Evolutionary conservation across 2,329 filamentous ascomycete species (phyloP), one percentile per base, ranked within the genome.

Genomic region (Fusarium goolgardi): DNA sequence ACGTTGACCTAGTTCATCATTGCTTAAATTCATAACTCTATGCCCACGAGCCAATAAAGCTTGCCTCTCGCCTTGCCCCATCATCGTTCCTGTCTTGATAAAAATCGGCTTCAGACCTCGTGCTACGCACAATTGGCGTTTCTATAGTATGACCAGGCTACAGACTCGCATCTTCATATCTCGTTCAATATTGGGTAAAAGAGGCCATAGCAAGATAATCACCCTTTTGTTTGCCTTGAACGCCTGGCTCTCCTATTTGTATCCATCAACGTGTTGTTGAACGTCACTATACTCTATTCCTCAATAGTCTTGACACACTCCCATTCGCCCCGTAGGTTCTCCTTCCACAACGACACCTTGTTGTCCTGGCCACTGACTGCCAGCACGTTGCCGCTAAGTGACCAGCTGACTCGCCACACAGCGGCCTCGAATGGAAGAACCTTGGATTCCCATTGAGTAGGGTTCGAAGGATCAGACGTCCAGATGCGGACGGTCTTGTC

Each of bases 401-500:
- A 97, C 96, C 96, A 99, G 85, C 93, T 97, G 45, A 97, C 96
- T 57, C 96, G 90, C 96, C 96, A 99, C 61, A 97, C 87, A 46
- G 94, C 90, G 6, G 91, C 89, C 65, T 97, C 95, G 73, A 99
- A 97, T 74, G 90, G 88, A 69, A 99, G 85, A 40, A 91, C 88
- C 79, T 96, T 96, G 80, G 88, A 90, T 60, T 90, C 88, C 96
- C 96, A 99, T 75, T 93, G 88, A 25, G 86, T 87, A 18, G 88
- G 82, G 76, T 84, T 87, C 61, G 78, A 73, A 11, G 77, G 72
- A 73, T 93, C 91, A 29, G 87, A 90, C 12, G 95, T 98, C 96
- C 96, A 99, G 81, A 99, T 97, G 71, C 94, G 90, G 66, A 98
- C 95, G 11, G 94, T 97, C 86, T 97, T 96, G 80, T 99, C 96